Evolutionary conservation across 1,284 basidiomycete species (phyloP), one percentile per base, ranked within the genome.

Genomic region (Austropuccinia psidii): DNA sequence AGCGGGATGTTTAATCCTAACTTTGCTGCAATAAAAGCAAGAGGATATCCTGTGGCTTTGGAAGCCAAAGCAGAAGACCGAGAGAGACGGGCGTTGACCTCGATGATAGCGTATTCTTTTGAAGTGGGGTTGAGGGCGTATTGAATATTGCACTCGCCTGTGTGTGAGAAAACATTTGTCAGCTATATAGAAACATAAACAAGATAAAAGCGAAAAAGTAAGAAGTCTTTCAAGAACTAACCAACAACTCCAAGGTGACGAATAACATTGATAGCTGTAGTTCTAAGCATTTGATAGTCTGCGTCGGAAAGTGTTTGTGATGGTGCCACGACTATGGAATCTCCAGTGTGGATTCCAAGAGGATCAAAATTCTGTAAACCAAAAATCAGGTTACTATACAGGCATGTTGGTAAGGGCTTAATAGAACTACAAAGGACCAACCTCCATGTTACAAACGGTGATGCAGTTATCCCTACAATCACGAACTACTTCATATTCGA

Each of bases 401-500:
- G 62, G n/a, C n/a, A n/a, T n/a, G n/a, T n/a, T n/a, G 37, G 31
- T 39, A 50, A 47, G 72, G 24, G 43, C 49, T 74, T 7, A 68
- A 13, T 52, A n/a, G n/a, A n/a, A n/a, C n/a, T n/a, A 65, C 54
- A 65, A 73, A 43, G 37, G 15, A 82, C 88, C 75, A 73, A 91
- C 93, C 90, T 98, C 94, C 95, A 98, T 98, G 84, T 98, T 98
- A 83, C 96, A 98, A 76, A 98, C 94, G 0, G 93, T 97, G 83
- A 98, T 98, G 80, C 94, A 97, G 82, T 96, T 96, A 82, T 98
- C 90, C 77, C 91, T 86, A 83, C 93, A 96, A 83, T 98, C 95
- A 75, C 95, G 86, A n/a, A 98, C 95, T 65, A 98, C 95, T 82
- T 98, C 95, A 79, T 98, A 98, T 83, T 98, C 95, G 77, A 98